Conservation (phyloP, 139 green algal genomes). For the Yamagishiella unicocca region DNA sequence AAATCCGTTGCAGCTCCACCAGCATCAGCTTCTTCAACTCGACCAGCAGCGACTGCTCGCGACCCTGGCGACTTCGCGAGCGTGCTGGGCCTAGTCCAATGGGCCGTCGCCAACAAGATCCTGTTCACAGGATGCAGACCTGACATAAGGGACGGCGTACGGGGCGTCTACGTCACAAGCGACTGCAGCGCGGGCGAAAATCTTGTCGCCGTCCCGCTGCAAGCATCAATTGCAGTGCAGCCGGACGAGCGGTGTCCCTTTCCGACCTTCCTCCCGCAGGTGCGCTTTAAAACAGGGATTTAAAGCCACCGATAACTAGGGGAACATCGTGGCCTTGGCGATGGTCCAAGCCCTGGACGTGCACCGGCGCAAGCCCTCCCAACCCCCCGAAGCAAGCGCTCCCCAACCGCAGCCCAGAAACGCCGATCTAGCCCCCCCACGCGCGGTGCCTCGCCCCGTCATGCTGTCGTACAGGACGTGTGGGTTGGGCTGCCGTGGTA, state of each 20-base stretch:
- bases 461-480: slow-evolving; percentile 36
- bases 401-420: too few relatives aligned
- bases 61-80: not conserved
- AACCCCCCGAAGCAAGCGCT: too few relatives aligned
- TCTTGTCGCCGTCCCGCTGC: slow-evolving; percentile 20
- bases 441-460: too few relatives aligned
- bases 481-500: slow-evolving; percentile 68
- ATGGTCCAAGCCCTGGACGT: too few relatives aligned
- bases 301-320: too few relatives aligned
- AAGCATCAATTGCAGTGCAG: not conserved
- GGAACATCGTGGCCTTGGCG: too few relatives aligned
- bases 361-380: too few relatives aligned
- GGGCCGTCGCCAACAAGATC: slow-evolving; percentile 47
- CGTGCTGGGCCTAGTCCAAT: slow-evolving; percentile 35
- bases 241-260: slow-evolving; percentile 22
- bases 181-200: not conserved
- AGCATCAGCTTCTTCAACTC: not conserved
- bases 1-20: not conserved
- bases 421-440: too few relatives aligned
- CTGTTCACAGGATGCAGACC: slow-evolving; percentile 23
- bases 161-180: slow-evolving; percentile 33
- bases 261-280: slow-evolving; percentile 21
- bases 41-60: not conserved
- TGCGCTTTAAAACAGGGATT: too few relatives aligned
- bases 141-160: not conserved